Conservation (phyloP, 768 basidiomycete genomes). For the Cystofilobasidium macerans region DNA sequence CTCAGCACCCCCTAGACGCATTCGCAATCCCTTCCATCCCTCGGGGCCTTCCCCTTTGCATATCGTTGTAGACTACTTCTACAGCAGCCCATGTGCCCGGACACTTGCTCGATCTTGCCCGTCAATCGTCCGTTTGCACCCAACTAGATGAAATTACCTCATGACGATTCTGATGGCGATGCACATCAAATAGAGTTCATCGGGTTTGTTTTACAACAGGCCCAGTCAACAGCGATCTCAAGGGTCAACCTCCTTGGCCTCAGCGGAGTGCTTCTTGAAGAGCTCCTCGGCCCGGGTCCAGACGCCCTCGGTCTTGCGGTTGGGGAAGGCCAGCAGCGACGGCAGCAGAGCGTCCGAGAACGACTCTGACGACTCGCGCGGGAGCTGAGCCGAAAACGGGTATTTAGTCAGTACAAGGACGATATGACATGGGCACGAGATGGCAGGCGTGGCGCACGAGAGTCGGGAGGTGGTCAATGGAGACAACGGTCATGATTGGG, state of each 20-base stretch:
- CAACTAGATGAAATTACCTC: no score
- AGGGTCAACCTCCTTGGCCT: conserved; percentile 41
- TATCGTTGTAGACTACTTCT: no score
- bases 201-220: not conserved
- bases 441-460: conserved; percentile 39
- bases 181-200: no score
- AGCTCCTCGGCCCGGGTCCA: conserved; percentile 82
- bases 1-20: no score
- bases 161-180: no score
- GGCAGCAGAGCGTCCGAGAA: conserved; percentile 81
- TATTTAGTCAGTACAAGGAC: not conserved
- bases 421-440: not conserved
- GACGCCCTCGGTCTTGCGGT: conserved; percentile 55
- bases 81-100: no score
- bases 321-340: conserved; percentile 64
- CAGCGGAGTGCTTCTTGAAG: conserved; percentile 57
- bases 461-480: conserved; percentile 95
- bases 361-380: conserved; percentile 92
- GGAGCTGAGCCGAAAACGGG: conserved; percentile 44
- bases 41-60: no score
- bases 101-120: no score
- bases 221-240: not conserved
- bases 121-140: no score
- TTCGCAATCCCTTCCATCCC: no score
- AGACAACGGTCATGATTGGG: conserved; percentile 69